Evolutionary conservation across 768 basidiomycete species (phyloP), one percentile per base, ranked within the genome.

Genomic region (Calvatia gigantea): DNA sequence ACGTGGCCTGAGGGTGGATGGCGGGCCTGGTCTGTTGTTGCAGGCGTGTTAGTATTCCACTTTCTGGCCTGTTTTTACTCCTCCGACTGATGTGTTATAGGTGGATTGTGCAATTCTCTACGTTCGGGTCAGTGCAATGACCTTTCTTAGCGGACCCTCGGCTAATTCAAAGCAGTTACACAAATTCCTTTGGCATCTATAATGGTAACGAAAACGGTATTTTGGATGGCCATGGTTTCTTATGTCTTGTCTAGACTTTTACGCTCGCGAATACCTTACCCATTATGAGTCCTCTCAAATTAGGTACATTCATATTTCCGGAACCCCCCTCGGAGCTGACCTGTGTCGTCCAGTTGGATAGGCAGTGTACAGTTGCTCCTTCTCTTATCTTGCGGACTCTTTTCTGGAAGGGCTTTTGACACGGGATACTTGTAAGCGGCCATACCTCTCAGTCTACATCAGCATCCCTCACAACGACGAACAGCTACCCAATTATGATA

Each of bases 361-460:
- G 83, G 82, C 8, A 78, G 80, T 29, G 66, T 72, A 7, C 79
- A 84, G 50, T 65, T 80, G 8, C 74, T 78, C 51, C 65, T 83
- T 15, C 67, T 76, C 17, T 65, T 82, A 32, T 69, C 75, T 2
- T 68, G 70, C 35, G 79, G 80, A 1, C 64, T 80, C 25, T 49
- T 78, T 41, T 70, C 74, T 3, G 83, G 83, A 11, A 70, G 76
- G 44, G 64, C 75, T 5, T 80, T 80, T 60, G 83, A 84, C 47
- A 70, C 70, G 19, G 82, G 83, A 48, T 78, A 80, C 64, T 81
- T 80, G 77, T 77, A 29, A 50, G 61, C 39, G 14, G 19, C 19
- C 12, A 15, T 8, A 14, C 9, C 32, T 44, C 27, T 15, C 14
- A 29, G 25, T 19, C 8, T 6, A 15, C 25, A 15, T 2, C 21